Percentiles rank a stretch among this genome's conserved stretches.
Evolutionary conservation across 768 basidiomycete genomes (phyloP).

Genomic region (Collybia nuda): DNA sequence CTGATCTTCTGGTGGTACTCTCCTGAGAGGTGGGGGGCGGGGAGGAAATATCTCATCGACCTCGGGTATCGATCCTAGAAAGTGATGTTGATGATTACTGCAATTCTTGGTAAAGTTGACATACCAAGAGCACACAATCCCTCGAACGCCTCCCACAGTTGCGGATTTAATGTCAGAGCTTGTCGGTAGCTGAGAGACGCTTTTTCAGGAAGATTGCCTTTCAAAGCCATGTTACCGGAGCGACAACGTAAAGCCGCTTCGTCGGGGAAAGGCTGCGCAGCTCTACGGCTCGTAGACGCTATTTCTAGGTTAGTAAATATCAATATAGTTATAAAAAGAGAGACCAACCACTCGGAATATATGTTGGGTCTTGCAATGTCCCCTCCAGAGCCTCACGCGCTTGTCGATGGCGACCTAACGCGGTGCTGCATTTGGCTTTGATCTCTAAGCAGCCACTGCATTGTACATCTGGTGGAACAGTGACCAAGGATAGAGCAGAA

Average conservation of each 20-base stretch:
- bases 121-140: slow-evolving; percentile 79
- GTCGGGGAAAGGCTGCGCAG: slow-evolving; percentile 63
- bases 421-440: slow-evolving; percentile 72
- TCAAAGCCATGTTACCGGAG: slow-evolving; percentile 73
- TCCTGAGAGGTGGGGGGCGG: slow-evolving; percentile 55
- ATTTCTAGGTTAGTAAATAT: slow-evolving; percentile 10
- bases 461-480: slow-evolving; percentile 53
- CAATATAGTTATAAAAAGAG: slow-evolving; percentile 4
- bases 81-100: slow-evolving; percentile 10
- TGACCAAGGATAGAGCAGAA: slow-evolving; percentile 73
- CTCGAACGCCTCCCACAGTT: slow-evolving; percentile 92
- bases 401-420: slow-evolving; percentile 73
- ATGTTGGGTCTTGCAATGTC: slow-evolving; percentile 51
- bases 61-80: slow-evolving; percentile 64
- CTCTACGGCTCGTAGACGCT: slow-evolving; percentile 58
- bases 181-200: slow-evolving; percentile 72
- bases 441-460: slow-evolving; percentile 80
- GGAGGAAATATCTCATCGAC: slow-evolving; percentile 75
- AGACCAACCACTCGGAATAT: slow-evolving; percentile 58
- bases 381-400: slow-evolving; percentile 72
- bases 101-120: slow-evolving; percentile 18
- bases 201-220: slow-evolving; percentile 74
- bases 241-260: slow-evolving; percentile 75
- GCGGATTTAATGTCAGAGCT: slow-evolving; percentile 71
- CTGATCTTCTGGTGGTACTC: slow-evolving; percentile 50